Evolutionary conservation across 1,284 basidiomycete species (phyloP).

Genomic region (Ganoderma meredithae): DNA sequence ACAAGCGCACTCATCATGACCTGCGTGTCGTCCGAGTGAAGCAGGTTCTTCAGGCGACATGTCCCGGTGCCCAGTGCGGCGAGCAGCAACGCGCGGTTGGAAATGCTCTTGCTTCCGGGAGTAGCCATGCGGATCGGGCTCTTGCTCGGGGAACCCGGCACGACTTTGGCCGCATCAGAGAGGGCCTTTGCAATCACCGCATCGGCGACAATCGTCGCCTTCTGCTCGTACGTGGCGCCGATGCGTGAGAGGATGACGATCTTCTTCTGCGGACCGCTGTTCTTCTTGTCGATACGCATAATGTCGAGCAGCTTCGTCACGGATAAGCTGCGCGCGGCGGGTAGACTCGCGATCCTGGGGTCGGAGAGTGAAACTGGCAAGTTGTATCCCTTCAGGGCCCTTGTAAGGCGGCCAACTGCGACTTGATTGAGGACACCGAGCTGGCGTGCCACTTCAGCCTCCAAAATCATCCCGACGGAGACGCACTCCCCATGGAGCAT

Average conservation of each 20-base stretch:
- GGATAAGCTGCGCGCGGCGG: slow-evolving; percentile 75
- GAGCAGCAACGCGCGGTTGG: slow-evolving; percentile 93
- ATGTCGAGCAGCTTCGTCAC: slow-evolving; percentile 91
- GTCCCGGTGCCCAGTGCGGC: slow-evolving; percentile 92
- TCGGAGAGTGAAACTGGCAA: slow-evolving; percentile 85
- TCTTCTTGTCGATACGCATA: slow-evolving; percentile 98
- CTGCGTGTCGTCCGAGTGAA: slow-evolving; percentile 98
- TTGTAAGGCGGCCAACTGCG: slow-evolving; percentile 85
- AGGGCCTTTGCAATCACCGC: slow-evolving; percentile 83
- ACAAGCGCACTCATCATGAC: slow-evolving; percentile 97
- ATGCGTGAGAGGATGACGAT: slow-evolving; percentile 92
- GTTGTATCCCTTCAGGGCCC: slow-evolving; percentile 87
- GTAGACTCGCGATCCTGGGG: slow-evolving; percentile 75
- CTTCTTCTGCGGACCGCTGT: slow-evolving; percentile 90
- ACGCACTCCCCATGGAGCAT: slow-evolving; percentile 96
- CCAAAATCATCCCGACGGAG: slow-evolving; percentile 92
- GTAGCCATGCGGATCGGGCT: slow-evolving; percentile 88
- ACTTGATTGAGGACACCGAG: slow-evolving; percentile 89
- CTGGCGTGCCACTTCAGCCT: slow-evolving; percentile 90
- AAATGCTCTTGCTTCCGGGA: slow-evolving; percentile 97
- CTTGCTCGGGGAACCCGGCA: slow-evolving; percentile 71
- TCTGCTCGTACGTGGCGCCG: slow-evolving; percentile 92
- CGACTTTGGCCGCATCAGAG: slow-evolving; percentile 78
- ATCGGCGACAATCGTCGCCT: slow-evolving; percentile 88
- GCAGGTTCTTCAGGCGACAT: slow-evolving; percentile 87